These are phyloP conservation scores for Aaosphaeria pasadenensis DNA, from an alignment of 2,329 filamentous ascomycete genomes.

Conservation along the genomic window DNA sequence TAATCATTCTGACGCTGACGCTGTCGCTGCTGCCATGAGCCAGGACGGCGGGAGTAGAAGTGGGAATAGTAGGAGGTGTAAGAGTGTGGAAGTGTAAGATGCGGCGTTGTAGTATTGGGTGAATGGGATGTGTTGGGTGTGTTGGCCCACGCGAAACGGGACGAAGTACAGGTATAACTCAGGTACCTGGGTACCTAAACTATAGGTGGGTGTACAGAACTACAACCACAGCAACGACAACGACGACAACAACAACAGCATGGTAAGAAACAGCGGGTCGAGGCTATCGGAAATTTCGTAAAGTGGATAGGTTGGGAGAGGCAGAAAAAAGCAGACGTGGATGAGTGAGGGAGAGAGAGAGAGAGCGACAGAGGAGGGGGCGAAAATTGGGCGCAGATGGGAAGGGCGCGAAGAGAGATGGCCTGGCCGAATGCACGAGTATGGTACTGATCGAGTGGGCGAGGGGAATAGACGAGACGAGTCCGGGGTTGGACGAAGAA, in stretches of 20 bases:
- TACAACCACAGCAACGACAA: no score
- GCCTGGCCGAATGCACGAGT: background rate
- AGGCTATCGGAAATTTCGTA: no score
- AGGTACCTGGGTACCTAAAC: no score
- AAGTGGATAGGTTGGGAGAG: background rate
- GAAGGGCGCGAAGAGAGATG: background rate
- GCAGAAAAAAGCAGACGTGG: background rate
- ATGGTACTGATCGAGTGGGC: background rate
- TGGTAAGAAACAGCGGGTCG: background rate
- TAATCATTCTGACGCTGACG: slow-evolving; percentile 31
- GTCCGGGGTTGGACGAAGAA: no score
- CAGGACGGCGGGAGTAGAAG: background rate
- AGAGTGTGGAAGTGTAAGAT: no score
- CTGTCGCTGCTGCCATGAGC: slow-evolving; percentile 8
- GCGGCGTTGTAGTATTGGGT: no score
- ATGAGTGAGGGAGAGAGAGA: background rate
- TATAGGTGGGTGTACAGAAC: no score
- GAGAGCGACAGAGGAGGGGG: background rate
- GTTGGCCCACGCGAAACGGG: no score
- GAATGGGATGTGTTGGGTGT: no score
- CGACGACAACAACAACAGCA: background rate
- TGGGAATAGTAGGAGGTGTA: no score
- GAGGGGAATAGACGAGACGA: no score
- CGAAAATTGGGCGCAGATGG: background rate
- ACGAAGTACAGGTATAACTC: no score